These are phyloP conservation scores for Yarrowia porcina DNA, from an alignment of 805 yeast genomes.

Conservation along the genomic window DNA sequence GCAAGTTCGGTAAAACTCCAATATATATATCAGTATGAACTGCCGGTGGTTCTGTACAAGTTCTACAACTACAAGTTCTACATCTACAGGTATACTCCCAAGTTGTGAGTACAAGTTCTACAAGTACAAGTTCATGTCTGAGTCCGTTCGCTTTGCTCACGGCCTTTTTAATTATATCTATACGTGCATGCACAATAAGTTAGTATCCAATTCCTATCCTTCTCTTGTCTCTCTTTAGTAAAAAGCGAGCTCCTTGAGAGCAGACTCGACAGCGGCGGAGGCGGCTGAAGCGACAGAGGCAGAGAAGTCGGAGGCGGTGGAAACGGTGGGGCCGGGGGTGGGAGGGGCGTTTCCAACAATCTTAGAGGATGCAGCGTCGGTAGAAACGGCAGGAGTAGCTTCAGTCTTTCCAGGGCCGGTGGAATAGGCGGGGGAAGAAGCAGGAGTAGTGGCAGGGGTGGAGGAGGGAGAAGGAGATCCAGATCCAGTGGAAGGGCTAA, in stretches of 20 bases:
- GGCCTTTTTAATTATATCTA: too few relatives aligned
- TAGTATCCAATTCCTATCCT: background rate
- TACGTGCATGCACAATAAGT: background rate
- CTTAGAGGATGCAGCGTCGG: constrained; percentile 20
- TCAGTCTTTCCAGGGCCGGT: background rate
- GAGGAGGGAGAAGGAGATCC: constrained; percentile 4
- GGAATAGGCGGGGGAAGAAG: background rate
- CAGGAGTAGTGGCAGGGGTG: background rate
- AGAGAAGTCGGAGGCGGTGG: background rate
- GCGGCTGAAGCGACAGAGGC: constrained; percentile 29
- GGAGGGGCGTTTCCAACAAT: constrained; percentile 17
- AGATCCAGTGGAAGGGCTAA: too few relatives aligned
- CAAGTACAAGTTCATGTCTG: too few relatives aligned
- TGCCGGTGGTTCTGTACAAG: too few relatives aligned
- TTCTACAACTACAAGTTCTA: too few relatives aligned
- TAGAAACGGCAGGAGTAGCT: constrained; percentile 11
- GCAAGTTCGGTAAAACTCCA: too few relatives aligned
- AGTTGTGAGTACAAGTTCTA: too few relatives aligned
- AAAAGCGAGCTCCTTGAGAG: constrained; percentile 15
- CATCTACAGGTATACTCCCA: too few relatives aligned
- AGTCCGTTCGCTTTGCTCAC: too few relatives aligned
- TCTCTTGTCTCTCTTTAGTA: background rate
- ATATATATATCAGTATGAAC: too few relatives aligned
- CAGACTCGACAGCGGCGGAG: background rate
- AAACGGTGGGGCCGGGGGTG: constrained; percentile 3